Conservation (phyloP, 257 asterid species). For the Leptodermis oblonga region DNA sequence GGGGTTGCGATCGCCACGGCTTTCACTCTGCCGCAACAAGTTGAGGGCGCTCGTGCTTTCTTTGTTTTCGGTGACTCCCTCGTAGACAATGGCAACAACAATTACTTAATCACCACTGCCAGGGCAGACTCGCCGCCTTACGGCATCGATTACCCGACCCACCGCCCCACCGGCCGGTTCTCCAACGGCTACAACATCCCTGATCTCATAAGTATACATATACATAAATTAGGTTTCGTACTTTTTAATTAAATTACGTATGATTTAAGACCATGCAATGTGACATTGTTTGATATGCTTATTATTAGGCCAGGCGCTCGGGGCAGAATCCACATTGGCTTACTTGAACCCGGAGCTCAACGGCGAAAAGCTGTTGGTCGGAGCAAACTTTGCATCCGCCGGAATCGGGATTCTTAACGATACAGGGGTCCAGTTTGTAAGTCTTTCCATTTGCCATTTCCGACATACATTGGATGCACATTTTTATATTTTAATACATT, state of each 20-base stretch:
- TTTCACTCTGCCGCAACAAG: conserved; percentile 2
- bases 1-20: neutral
- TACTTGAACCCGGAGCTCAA: conserved; percentile 53
- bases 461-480: neutral
- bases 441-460: neutral
- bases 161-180: conserved; percentile 72
- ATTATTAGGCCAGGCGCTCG: conserved; percentile 58
- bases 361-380: conserved; percentile 62
- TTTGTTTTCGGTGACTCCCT: conserved; percentile 76
- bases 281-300: no score
- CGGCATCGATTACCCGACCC: conserved; percentile 73
- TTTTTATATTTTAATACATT: no score
- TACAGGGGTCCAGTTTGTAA: conserved; percentile 82
- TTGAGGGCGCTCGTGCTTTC: conserved; percentile 57
- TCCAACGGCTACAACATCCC: conserved; percentile 72
- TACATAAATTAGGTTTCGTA: neutral
- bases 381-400: conserved; percentile 90
- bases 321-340: conserved; percentile 67
- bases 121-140: conserved; percentile 80
- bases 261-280: neutral
- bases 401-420: conserved; percentile 80
- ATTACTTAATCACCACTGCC: conserved; percentile 55
- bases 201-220: conserved; percentile 52
- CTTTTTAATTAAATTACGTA: no score
- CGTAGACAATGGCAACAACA: conserved; percentile 77